These are phyloP conservation scores for Cercospora beticola DNA, from an alignment of 2,329 filamentous ascomycete genomes.

Conservation along the genomic window DNA sequence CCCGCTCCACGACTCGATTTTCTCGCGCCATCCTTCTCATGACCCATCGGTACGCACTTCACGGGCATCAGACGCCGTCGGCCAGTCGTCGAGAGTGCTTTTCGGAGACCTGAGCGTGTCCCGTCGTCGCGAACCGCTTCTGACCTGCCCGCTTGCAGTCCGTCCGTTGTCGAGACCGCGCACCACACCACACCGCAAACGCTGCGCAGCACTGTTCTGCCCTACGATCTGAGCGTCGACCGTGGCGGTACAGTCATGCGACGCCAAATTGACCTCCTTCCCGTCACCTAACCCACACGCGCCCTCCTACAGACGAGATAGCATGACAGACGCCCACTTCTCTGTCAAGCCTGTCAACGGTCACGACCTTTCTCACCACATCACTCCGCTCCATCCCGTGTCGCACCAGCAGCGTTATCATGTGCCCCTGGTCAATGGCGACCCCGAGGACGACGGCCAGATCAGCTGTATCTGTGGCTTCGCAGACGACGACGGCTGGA, in stretches of 20 bases:
- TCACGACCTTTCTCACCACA: constrained; percentile 30
- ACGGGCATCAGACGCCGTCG: constrained; percentile 2
- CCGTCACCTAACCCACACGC: constrained; percentile 35
- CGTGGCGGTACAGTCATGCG: constrained; percentile 39
- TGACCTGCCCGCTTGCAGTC: constrained; percentile 15
- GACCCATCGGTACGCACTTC: constrained; percentile 17
- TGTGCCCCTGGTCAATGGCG: constrained; percentile 24
- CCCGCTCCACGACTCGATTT: constrained; percentile 13
- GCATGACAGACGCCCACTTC: constrained; percentile 40
- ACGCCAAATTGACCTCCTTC: constrained; percentile 33
- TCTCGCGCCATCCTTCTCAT: constrained; percentile 19
- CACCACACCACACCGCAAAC: constrained; percentile 17
- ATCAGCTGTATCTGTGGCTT: constrained; percentile 98
- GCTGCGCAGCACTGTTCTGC: constrained; percentile 15
- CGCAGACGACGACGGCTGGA: constrained; percentile 93
- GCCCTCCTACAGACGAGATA: constrained; percentile 37
- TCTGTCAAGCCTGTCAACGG: constrained; percentile 36
- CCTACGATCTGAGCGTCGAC: constrained; percentile 18
- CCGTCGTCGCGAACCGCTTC: constrained; percentile 13
- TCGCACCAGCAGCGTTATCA: constrained; percentile 27
- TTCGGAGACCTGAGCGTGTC: constrained; percentile 3
- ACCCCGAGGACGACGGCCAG: constrained; percentile 78
- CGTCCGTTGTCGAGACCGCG: constrained; percentile 23
- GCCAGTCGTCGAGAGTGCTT: constrained; percentile 3
- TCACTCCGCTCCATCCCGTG: constrained; percentile 31